Evolutionary conservation across 768 basidiomycete genomes (phyloP).

Genomic region (Suillus americanus): DNA sequence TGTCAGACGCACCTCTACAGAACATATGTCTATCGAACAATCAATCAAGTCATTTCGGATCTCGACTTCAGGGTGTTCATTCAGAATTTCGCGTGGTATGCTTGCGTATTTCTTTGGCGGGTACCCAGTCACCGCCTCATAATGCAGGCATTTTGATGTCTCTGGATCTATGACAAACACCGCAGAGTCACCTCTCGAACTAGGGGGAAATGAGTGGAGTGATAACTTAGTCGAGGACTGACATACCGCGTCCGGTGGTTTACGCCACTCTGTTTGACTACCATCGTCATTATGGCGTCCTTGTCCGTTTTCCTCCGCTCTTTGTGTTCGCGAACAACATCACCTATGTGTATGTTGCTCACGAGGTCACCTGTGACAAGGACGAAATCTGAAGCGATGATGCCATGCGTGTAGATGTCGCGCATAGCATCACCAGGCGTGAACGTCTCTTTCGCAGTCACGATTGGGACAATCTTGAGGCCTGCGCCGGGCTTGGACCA

Average conservation of each 20-base stretch:
- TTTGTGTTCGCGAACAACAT: constrained; percentile 87
- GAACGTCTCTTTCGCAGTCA: constrained; percentile 84
- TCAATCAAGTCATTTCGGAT: constrained; percentile 87
- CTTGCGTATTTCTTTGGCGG: constrained; percentile 60
- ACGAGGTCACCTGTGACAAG: constrained; percentile 91
- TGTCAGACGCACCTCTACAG: constrained; percentile 68
- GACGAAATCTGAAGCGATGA: constrained; percentile 89
- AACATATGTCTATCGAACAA: constrained; percentile 91
- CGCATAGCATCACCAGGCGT: constrained; percentile 92
- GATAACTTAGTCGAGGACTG: not conserved
- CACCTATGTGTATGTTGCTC: constrained; percentile 88
- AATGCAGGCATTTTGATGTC: constrained; percentile 82
- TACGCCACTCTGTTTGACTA: constrained; percentile 76
- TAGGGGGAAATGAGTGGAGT: constrained; percentile 25
- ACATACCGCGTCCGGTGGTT: constrained; percentile 72
- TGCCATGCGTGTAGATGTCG: constrained; percentile 88
- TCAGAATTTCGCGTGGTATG: constrained; percentile 79
- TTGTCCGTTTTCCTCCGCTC: constrained; percentile 83
- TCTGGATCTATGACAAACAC: constrained; percentile 77
- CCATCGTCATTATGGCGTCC: constrained; percentile 97
- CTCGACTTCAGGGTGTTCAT: constrained; percentile 75
- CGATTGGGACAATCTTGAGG: constrained; percentile 80
- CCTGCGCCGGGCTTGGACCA: constrained; percentile 81
- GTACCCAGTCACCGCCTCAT: constrained; percentile 72
- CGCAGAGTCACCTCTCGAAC: constrained; percentile 70